Base-by-base conservation (phyloP, 1,284 basidiomycete genomes). In the Ustilago crameri region DNA sequence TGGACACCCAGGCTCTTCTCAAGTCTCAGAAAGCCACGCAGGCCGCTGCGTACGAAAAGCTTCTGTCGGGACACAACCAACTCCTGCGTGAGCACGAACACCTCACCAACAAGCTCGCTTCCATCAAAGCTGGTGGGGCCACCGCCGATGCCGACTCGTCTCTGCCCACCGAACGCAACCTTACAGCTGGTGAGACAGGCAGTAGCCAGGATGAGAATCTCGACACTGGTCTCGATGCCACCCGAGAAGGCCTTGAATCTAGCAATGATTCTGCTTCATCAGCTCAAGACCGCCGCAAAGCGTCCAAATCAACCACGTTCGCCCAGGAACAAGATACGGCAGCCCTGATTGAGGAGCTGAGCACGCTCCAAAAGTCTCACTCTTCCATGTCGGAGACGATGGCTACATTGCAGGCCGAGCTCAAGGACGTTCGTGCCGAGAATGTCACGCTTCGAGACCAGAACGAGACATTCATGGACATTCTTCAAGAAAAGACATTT, bases 401-500 rank as follows among this genome's bases (percentile, higher is more conserved):
- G 52, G 38, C 45, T 32, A 67, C 66, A 12, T 42, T 75, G 38
- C 74, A 79, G 51, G 46, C 55, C 41, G 75, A 80, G 50, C 63
- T 80, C 51, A 56, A 44, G 23, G 70, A 79, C 24, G 53, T 76
- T 14, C 69, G 70, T 23, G 50, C 58, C 15, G 58, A 59, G 26
- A 75, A 77, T 38, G 48, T 51, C 18, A 47, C 65, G 12, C 45
- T 79, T 42, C 69, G 73, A 47, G 70, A 75, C 35, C 68, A 78
- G 51, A 77, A 75, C 54, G 73, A 77, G 30, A 71, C 69, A 2
- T 75, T 73, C 44, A 70, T 75, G 53, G 75, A 74, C 51, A 73
- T 79, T 23, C 53, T 79, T 3, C 69, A 79, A 43, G 76, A 79
- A 40, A 77, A 77, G 66, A 78, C 76, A 1, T 69, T 79, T 40